Conservation (phyloP, 495 filamentous ascomycete genomes). For the Podospora conica region DNA sequence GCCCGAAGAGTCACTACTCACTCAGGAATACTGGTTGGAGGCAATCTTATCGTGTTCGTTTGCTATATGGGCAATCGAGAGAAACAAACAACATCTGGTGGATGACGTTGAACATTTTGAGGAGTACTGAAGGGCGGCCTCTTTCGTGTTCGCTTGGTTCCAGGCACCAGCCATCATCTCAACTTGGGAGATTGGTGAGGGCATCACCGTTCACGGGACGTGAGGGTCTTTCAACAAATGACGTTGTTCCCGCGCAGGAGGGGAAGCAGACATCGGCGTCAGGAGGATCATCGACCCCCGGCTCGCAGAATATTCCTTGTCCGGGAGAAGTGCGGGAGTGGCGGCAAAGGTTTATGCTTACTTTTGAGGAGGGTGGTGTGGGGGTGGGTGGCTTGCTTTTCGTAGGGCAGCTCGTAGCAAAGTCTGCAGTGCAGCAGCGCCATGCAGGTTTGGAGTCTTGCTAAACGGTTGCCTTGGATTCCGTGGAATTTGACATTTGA, state of each 20-base stretch:
- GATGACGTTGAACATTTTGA: neutral
- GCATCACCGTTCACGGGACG: neutral
- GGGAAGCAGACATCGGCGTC: neutral
- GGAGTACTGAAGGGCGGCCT: neutral
- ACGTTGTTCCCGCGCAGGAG: neutral
- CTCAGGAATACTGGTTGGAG: too few species aligned
- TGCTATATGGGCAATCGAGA: neutral
- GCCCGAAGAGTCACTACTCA: too few species aligned
- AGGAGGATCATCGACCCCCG: neutral
- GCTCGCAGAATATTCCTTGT: neutral
- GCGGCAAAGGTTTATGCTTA: neutral
- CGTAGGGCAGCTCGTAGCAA: neutral
- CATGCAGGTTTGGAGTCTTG: neutral
- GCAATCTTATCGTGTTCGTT: too few species aligned
- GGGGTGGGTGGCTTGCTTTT: neutral
- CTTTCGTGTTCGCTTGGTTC: neutral
- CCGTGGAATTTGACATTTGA: neutral
- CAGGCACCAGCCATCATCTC: neutral
- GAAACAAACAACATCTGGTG: neutral
- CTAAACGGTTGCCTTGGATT: neutral
- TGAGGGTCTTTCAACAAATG: too few species aligned
- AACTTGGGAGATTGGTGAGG: neutral
- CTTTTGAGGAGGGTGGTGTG: neutral
- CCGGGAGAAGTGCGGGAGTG: neutral
- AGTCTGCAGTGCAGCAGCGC: neutral